phyloP scores from a whole-genome alignment of 2,329 filamentous ascomycete species.

The Rhynchosporium graminicola region DNA sequence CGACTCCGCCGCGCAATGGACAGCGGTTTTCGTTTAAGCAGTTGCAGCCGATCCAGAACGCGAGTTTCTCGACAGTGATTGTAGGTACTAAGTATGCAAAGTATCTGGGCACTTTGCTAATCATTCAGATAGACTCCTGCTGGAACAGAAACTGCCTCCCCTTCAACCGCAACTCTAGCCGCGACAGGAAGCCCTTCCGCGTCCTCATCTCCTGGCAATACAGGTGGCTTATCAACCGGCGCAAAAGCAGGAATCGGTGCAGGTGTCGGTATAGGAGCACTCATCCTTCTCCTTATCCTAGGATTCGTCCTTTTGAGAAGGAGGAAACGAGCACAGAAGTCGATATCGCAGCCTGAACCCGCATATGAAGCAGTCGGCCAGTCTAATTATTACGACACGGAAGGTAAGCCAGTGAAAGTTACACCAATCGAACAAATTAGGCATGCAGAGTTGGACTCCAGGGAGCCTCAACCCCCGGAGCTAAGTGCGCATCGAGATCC shows the following conservation, averaged over 20 bases:
- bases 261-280: conserved; percentile 13
- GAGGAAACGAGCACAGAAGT: neutral
- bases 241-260: conserved; percentile 23
- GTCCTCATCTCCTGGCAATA: neutral
- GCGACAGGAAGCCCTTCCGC: neutral
- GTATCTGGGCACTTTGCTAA: neutral
- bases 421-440: neutral
- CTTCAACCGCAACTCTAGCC: neutral
- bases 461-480: neutral
- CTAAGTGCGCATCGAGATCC: neutral
- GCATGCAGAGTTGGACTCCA: neutral
- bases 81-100: conserved; percentile 9
- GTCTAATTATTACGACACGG: neutral
- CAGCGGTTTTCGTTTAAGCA: conserved; percentile 24
- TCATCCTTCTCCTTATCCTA: neutral
- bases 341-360: neutral
- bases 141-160: neutral
- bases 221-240: conserved; percentile 16
- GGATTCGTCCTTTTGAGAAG: conserved; percentile 17
- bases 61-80: conserved; percentile 17
- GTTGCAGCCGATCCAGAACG: conserved; percentile 18
- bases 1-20: conserved; percentile 14
- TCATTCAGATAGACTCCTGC: neutral
- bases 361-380: neutral
- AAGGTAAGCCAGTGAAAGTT: neutral